Evolutionary conservation across 2,329 filamentous ascomycete species (phyloP), one percentile per base, ranked within the genome.

Genomic region (Aspergillus uvarum): DNA sequence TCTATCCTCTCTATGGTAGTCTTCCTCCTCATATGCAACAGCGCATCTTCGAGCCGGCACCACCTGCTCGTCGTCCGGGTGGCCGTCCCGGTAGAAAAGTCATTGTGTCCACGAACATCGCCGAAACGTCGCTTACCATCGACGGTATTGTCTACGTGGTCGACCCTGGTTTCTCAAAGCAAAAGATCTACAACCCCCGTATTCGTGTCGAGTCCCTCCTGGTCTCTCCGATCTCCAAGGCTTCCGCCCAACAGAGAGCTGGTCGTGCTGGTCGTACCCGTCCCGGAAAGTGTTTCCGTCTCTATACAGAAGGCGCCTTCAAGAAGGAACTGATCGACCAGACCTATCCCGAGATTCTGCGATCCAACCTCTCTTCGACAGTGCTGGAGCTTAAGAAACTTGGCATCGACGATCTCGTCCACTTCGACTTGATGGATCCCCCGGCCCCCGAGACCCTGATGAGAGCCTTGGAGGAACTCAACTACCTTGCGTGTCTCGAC

Each of bases 61-160:
- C 95, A 3, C 81, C 82, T 3, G 83, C 94, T 38, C 80, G 87
- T 62, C 88, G 83, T 67, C 85, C 87, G 56, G 92, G 90, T 58
- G 94, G 94, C 42, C 85, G 88, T 22, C 91, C 95, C 0, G 95
- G 95, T n/a, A 86, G 95, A 63, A 99, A 99, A 77, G 89, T 88
- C 73, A 96, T 99, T 68, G 85, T 99, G 31, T 91, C 93, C 10
- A 99, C 95, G 66, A 99, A 99, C 77, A 99, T 99, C 76, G 95
- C 95, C 49, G 95, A 99, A 81, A 99, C 95, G 0, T 94, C 89
- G 71, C 86, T 99, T 77, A 99, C 95, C 51, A 99, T 99, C 62
- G 95, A 99, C 73, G 95, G 95, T 74, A 99, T 99, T 65, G 95
- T 99, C 38, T 99, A 97, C 72, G 95, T 99, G 35, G 94, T 99